Conservation (phyloP, 345 rosid species). For the Rhizophora mangle region DNA sequence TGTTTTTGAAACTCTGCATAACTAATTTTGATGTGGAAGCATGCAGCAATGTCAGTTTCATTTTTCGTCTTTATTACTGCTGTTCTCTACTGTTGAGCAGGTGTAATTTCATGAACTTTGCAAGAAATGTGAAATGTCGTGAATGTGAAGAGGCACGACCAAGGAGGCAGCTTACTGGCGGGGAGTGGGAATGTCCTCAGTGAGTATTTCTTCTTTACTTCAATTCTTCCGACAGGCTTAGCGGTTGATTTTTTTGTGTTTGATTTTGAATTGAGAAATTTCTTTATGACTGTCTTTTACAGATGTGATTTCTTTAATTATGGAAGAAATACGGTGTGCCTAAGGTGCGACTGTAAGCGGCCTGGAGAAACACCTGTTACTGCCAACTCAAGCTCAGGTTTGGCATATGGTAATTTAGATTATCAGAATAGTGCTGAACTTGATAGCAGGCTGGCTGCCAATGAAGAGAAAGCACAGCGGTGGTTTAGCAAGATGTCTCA, state of each 20-base stretch:
- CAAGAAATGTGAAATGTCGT: slow-evolving; percentile 81
- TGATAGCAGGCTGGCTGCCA: slow-evolving; percentile 56
- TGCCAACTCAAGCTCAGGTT: slow-evolving; percentile 27
- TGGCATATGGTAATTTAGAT: slow-evolving; percentile 30
- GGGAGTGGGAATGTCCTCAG: slow-evolving; percentile 99
- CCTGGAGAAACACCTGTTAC: slow-evolving; percentile 42
- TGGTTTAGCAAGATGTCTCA: slow-evolving; percentile 77
- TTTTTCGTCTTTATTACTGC: background rate
- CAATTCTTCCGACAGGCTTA: slow-evolving; percentile 3
- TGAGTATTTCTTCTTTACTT: slow-evolving; percentile 41
- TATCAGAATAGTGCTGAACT: slow-evolving; percentile 37
- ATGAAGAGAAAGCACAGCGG: slow-evolving; percentile 77
- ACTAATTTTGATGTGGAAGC: background rate
- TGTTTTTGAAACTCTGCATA: background rate
- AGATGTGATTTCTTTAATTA: slow-evolving; percentile 85
- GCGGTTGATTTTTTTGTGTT: background rate
- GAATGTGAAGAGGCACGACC: slow-evolving; percentile 86
- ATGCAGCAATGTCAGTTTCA: background rate
- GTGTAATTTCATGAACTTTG: slow-evolving; percentile 90
- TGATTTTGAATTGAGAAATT: slow-evolving; percentile 15
- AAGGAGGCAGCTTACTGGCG: slow-evolving; percentile 75
- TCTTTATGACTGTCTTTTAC: slow-evolving; percentile 22
- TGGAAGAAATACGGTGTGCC: slow-evolving; percentile 70
- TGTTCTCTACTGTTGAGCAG: slow-evolving; percentile 43
- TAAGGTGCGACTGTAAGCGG: slow-evolving; percentile 92